Evolutionary conservation across 495 filamentous ascomycete species (phyloP), one percentile per base, ranked within the genome.

Genomic region (Polyplosphaeria fusca): DNA sequence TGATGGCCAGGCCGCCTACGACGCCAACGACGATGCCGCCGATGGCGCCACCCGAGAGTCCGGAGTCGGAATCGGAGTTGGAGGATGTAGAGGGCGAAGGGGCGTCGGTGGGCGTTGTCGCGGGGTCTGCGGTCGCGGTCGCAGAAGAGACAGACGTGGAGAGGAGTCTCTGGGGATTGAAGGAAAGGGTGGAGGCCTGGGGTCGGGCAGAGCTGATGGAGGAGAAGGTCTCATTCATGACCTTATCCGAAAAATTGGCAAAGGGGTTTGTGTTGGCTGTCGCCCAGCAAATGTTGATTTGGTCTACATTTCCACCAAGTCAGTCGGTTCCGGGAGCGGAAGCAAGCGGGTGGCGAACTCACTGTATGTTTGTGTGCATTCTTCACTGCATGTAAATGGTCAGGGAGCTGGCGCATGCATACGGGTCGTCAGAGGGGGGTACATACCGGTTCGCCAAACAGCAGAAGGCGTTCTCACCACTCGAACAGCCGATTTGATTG

Each of bases 261-360:
- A 20, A 40, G 7, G 35, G 28, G 18, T 28, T 35, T n/a, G 22
- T 4, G 23, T 12, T 14, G 13, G 28, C 40, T 3, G 47, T 25
- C 30, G 19, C 52, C 52, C 52, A 55, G 52, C 52, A 55, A 9
- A 55, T 46, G 41, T 55, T 55, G 40, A 55, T 55, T 26, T 55
- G 40, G 28, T 37, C 49, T 42, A 1, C 2, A 30, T 30, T n/a
- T n/a, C n/a, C n/a, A n/a, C n/a, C n/a, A n/a, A n/a, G n/a, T n/a
- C n/a, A n/a, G n/a, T n/a, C n/a, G n/a, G n/a, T n/a, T n/a, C n/a
- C n/a, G n/a, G n/a, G n/a, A n/a, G n/a, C n/a, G n/a, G n/a, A n/a
- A n/a, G n/a, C n/a, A n/a, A n/a, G n/a, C n/a, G n/a, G n/a, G n/a
- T n/a, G n/a, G n/a, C n/a, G n/a, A 11, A 42, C 39, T 42, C 16